Evolutionary conservation across 1,284 basidiomycete genomes (phyloP).

Genomic region (Bondarzewia mesenterica): DNA sequence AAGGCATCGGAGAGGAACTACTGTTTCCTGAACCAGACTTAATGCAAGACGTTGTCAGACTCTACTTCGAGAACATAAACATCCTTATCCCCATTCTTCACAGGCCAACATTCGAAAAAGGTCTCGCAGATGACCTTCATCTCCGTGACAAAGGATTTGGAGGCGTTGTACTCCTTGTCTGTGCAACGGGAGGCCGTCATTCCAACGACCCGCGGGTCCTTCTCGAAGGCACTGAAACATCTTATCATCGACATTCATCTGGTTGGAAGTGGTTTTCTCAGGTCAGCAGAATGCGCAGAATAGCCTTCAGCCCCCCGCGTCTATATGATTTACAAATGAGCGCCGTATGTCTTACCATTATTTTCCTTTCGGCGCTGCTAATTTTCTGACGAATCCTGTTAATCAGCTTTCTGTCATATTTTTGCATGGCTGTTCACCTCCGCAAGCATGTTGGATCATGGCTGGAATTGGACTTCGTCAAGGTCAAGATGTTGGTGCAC

Average conservation of each 20-base stretch:
- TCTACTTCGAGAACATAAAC: conserved; percentile 39
- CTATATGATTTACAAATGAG: conserved; percentile 73
- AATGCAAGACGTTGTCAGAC: conserved; percentile 32
- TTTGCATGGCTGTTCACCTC: conserved; percentile 53
- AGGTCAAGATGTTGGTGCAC: conserved; percentile 64
- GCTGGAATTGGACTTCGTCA: conserved; percentile 64
- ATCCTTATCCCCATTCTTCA: conserved; percentile 41
- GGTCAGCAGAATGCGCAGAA: conserved; percentile 43
- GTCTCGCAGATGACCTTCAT: conserved; percentile 31
- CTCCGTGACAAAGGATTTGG: conserved; percentile 38
- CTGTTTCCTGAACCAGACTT: conserved; percentile 29
- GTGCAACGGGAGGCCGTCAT: conserved; percentile 42
- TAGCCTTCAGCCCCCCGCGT: conserved; percentile 45
- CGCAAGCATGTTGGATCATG: conserved; percentile 67
- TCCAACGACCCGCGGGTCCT: conserved; percentile 49
- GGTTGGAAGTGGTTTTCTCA: conserved; percentile 76
- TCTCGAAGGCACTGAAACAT: conserved; percentile 32
- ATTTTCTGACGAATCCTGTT: conserved; percentile 9
- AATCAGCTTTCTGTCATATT: conserved; percentile 20
- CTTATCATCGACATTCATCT: conserved; percentile 41
- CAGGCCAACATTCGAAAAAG: conserved; percentile 35
- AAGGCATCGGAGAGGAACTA: conserved; percentile 34
- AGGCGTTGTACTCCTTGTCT: conserved; percentile 40
- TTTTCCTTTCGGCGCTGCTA: conserved; percentile 18
- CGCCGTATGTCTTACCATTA: conserved; percentile 27